phyloP scores from a whole-genome alignment of 2,329 filamentous ascomycete genomes.

The Dothidotthia symphoricarpi region DNA sequence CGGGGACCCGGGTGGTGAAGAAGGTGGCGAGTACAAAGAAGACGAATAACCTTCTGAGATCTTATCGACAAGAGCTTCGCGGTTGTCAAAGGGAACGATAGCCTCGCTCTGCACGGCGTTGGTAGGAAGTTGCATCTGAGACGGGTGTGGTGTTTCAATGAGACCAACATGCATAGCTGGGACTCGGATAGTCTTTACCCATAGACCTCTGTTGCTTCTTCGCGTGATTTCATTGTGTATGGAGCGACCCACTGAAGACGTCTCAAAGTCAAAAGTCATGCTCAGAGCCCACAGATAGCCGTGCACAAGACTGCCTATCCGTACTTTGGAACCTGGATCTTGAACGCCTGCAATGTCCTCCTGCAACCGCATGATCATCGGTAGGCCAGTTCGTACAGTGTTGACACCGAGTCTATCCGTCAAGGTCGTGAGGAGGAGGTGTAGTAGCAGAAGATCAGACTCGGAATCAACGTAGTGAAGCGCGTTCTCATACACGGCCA shows the following conservation, averaged over 20 bases:
- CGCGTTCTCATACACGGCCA: constrained; percentile 86
- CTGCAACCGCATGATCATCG: constrained; percentile 86
- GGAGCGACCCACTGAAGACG: constrained; percentile 64
- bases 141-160: constrained; percentile 46
- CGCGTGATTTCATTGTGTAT: constrained; percentile 75
- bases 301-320: constrained; percentile 79
- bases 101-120: constrained; percentile 33
- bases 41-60: constrained; percentile 71
- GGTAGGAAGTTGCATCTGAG: constrained; percentile 21
- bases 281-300: constrained; percentile 83
- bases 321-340: constrained; percentile 68
- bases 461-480: constrained; percentile 63
- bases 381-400: constrained; percentile 71
- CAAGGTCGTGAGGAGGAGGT: constrained; percentile 73
- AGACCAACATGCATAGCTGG: constrained; percentile 65
- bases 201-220: constrained; percentile 71
- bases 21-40: constrained; percentile 61
- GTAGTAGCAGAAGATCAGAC: constrained; percentile 71
- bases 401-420: constrained; percentile 79
- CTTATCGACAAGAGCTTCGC: constrained; percentile 67
- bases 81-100: constrained; percentile 72
- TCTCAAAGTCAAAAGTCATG: constrained; percentile 74
- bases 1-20: constrained; percentile 69
- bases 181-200: constrained; percentile 71
- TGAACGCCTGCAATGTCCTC: constrained; percentile 72